Conservation (phyloP, 345 rosid species). For the Arabis hirsuta region DNA sequence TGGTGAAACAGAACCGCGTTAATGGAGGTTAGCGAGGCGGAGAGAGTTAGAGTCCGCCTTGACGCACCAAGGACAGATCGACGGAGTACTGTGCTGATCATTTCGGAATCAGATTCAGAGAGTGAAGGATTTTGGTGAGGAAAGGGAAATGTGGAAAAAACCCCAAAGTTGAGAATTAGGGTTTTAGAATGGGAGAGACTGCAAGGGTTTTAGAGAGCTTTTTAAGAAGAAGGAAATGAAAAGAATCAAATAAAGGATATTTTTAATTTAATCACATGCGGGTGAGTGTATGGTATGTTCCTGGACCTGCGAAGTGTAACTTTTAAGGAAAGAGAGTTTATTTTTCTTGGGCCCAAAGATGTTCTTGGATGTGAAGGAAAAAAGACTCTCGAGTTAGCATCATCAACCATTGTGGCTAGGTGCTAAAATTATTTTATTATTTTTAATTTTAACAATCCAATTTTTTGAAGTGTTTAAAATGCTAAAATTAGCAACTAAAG, state of each 20-base stretch:
- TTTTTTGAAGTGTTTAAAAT: no score
- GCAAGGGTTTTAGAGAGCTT: constrained; percentile 29
- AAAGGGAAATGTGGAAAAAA: constrained; percentile 19
- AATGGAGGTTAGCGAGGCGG: constrained; percentile 42
- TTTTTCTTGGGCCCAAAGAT: constrained; percentile 15
- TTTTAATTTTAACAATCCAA: no score
- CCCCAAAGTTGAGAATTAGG: constrained; percentile 43
- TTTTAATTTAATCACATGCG: constrained; percentile 18
- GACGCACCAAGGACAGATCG: constrained; percentile 45
- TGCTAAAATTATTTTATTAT: no score
- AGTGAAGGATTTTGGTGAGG: not conserved
- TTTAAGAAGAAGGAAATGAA: not conserved
- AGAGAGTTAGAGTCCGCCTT: constrained; percentile 42
- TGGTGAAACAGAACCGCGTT: constrained; percentile 38
- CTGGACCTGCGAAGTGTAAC: constrained; percentile 7
- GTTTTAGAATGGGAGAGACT: constrained; percentile 44
- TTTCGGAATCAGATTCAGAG: constrained; percentile 20
- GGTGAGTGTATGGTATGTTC: constrained; percentile 30
- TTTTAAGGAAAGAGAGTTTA: not conserved
- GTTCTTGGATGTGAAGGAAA: constrained; percentile 19
- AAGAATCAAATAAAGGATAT: constrained; percentile 13
- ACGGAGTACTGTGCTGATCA: constrained; percentile 56
- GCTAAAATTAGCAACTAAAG: no score
- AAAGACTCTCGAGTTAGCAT: not conserved
- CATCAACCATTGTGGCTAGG: no score